A percentile compares a stretch with the other conserved stretches of the same genome.
Evolutionary conservation across 345 rosid species (phyloP).

Genomic region (Pistacia atlantica): DNA sequence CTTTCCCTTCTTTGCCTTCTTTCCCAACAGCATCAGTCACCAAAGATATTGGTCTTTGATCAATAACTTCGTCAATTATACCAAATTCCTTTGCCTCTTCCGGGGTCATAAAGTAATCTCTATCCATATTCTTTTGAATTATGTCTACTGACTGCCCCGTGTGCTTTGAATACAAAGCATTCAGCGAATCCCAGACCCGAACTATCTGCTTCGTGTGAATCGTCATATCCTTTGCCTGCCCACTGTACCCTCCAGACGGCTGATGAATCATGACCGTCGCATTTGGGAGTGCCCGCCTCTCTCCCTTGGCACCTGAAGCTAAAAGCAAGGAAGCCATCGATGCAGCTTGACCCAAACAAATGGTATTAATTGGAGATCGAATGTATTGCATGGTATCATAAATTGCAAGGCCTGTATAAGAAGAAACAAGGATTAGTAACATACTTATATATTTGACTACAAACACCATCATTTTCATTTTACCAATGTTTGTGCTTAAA

Average conservation of each 20-base stretch:
- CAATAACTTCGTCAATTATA: conserved; percentile 92
- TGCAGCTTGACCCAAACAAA: conserved; percentile 98
- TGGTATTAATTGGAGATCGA: conserved; percentile 85
- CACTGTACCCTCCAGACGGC: conserved; percentile 98
- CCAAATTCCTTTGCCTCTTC: conserved; percentile 94
- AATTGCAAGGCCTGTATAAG: conserved; percentile 83
- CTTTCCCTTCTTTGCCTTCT: conserved; percentile 67
- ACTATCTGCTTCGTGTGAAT: conserved; percentile 95
- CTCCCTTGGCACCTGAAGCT: conserved; percentile 90
- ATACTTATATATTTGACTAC: neutral
- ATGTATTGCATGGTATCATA: conserved; percentile 98
- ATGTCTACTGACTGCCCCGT: conserved; percentile 76
- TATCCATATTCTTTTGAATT: conserved; percentile 90
- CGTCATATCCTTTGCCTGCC: conserved; percentile 93
- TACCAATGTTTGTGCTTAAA: too few relatives aligned
- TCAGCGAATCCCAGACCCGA: conserved; percentile 86
- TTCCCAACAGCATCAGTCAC: conserved; percentile 75
- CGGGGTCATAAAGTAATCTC: conserved; percentile 97
- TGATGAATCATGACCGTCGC: conserved; percentile 97
- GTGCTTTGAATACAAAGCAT: conserved; percentile 72
- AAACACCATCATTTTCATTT: neutral
- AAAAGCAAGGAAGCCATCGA: conserved; percentile 98
- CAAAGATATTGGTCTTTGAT: conserved; percentile 76
- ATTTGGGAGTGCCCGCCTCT: conserved; percentile 90
- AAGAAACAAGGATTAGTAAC: neutral